phyloP scores from a whole-genome alignment of 768 basidiomycete species.

The Tricholoma bakamatsutake region DNA sequence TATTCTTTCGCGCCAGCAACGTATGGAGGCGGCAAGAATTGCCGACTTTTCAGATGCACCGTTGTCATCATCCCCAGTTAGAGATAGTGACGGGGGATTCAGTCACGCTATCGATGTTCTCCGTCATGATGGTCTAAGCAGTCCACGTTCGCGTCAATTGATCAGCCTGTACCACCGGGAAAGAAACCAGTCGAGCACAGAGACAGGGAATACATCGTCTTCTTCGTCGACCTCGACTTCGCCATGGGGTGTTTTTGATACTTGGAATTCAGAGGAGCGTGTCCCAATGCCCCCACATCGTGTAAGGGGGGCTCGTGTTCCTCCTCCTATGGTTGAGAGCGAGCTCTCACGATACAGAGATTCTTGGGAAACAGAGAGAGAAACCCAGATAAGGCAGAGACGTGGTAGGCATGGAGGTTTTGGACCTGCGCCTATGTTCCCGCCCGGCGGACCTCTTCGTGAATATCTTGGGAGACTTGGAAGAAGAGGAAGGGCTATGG shows the following conservation, averaged over 20 bases:
- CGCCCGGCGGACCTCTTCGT: constrained; percentile 2
- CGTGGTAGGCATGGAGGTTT: background rate
- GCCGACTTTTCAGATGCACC: constrained; percentile 8
- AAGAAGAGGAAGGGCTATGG: constrained; percentile 23
- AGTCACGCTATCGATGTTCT: constrained; percentile 26
- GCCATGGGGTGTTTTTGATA: constrained; percentile 1
- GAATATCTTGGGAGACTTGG: constrained; percentile 10
- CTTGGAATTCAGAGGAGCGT: background rate
- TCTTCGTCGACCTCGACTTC: constrained; percentile 4
- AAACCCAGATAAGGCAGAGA: background rate
- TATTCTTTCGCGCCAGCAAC: constrained; percentile 18
- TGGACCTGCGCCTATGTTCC: background rate
- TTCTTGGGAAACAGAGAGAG: background rate
- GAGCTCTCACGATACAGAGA: background rate
- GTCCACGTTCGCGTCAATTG: constrained; percentile 25
- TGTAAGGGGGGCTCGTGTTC: background rate
- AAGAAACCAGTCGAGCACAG: constrained; percentile 7
- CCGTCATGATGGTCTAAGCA: constrained; percentile 22
- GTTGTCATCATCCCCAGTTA: constrained; percentile 1
- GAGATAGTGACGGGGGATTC: constrained; percentile 20
- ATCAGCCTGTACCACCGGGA: constrained; percentile 22
- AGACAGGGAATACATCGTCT: background rate
- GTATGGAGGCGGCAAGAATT: constrained; percentile 23
- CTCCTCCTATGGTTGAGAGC: background rate
- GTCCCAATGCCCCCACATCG: background rate